Evolutionary conservation across 2,329 filamentous ascomycete species (phyloP), one percentile per base, ranked within the genome.

Genomic region (Aspergillus clavatus): DNA sequence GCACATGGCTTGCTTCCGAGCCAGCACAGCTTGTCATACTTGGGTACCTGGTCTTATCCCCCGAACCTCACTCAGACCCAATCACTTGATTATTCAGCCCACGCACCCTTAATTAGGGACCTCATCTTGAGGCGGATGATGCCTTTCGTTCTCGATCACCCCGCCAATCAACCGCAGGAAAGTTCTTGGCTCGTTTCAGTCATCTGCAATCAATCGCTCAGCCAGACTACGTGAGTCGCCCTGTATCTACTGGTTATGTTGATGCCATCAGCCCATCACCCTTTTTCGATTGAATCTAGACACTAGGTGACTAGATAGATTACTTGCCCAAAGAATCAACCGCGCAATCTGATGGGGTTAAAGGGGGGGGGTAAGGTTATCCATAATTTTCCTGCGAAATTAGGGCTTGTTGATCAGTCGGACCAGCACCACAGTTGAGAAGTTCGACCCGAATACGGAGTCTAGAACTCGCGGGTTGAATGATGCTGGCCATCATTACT

Each of bases 381-480:
- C n/a, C n/a, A n/a, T n/a, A n/a, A n/a, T n/a, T 33, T 23, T 41
- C 19, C 16, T 28, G 43, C 39, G 42, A 49, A 52, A 48, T 51
- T 54, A 46, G 42, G 33, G 16, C 26, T 35, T 41, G 52, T 48
- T 50, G 50, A 54, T 54, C 52, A 40, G 37, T 51, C 43, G 47
- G 50, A 45, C 47, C 52, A 42, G 50, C 52, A 43, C 45, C 28
- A 12, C 27, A 40, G 42, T 22, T 38, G 21, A 23, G 23, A 21
- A 31, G 33, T 37, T 44, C 29, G 36, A 44, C 21, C 39, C 29
- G 35, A 31, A 27, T 46, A 45, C 44, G 52, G 43, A 40, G 19
- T 40, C 42, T 42, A 52, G n/a, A 42, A 40, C 41, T 43, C 42
- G 33, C 35, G 37, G 37, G 18, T 10, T n/a, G 26, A 28, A 24